phyloP scores from a whole-genome alignment of 805 yeast genomes.

The Wickerhamomyces chambardii region DNA sequence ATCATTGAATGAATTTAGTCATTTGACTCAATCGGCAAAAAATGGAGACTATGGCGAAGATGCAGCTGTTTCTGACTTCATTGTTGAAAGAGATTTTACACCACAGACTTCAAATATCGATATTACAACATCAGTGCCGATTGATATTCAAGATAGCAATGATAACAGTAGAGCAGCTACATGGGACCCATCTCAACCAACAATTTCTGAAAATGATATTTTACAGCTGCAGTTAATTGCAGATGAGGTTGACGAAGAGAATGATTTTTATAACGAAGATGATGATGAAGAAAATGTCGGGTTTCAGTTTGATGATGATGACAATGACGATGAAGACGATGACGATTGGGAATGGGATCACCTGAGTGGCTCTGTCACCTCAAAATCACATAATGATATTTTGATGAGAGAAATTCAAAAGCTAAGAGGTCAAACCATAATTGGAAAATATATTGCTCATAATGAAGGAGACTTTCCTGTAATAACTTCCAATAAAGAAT shows the following conservation, averaged over 20 bases:
- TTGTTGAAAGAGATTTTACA: slow-evolving; percentile 1
- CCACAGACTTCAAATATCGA: not conserved
- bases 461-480: too few species aligned
- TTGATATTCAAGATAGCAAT: not conserved
- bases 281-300: slow-evolving; percentile 31
- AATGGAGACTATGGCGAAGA: not conserved
- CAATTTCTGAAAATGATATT: slow-evolving; percentile 35
- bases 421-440: slow-evolving; percentile 10
- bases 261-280: slow-evolving; percentile 17
- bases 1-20: too few species aligned
- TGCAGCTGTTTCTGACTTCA: not conserved
- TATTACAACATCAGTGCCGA: not conserved
- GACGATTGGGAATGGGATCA: slow-evolving; percentile 10
- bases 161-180: not conserved
- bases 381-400: slow-evolving; percentile 10
- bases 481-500: too few species aligned
- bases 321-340: slow-evolving; percentile 19
- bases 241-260: slow-evolving; percentile 30
- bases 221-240: slow-evolving; percentile 47
- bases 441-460: too few species aligned
- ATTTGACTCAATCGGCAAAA: too few species aligned
- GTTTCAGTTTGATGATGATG: slow-evolving; percentile 29
- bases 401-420: slow-evolving; percentile 13
- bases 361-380: slow-evolving; percentile 8
- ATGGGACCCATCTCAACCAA: slow-evolving; percentile 4